Evolutionary conservation across 2,329 filamentous ascomycete species (phyloP).

Genomic region (Colletotrichum plurivorum): DNA sequence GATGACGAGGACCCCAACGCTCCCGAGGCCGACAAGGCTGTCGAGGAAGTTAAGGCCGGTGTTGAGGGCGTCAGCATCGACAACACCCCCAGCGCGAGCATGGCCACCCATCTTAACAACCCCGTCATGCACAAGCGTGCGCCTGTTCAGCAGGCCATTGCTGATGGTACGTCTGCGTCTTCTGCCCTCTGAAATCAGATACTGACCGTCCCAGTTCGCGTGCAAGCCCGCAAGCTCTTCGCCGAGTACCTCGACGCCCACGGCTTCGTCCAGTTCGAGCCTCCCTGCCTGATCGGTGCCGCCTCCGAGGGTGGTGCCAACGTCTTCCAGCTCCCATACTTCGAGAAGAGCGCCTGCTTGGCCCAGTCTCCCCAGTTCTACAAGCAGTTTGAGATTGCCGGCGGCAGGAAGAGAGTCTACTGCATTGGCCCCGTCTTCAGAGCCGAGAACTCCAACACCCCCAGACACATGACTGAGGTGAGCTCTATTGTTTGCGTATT

Average conservation of each 20-base stretch:
- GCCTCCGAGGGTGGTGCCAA: constrained; percentile 94
- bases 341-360: constrained; percentile 84
- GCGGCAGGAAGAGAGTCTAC: constrained; percentile 82
- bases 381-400: constrained; percentile 89
- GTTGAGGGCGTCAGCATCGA: constrained; percentile 58
- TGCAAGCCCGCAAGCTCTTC: constrained; percentile 57
- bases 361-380: constrained; percentile 89
- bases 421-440: constrained; percentile 86
- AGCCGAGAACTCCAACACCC: constrained; percentile 89
- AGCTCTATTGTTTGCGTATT: constrained; percentile 21
- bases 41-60: constrained; percentile 47
- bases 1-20: constrained; percentile 67
- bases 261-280: constrained; percentile 76
- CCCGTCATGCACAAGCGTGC: constrained; percentile 92
- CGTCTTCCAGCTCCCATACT: constrained; percentile 93
- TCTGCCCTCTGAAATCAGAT: not conserved
- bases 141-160: constrained; percentile 89
- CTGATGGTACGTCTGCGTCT: constrained; percentile 39
- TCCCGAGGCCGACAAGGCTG: constrained; percentile 46
- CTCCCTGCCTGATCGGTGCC: constrained; percentile 89
- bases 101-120: constrained; percentile 91
- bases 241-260: constrained; percentile 41
- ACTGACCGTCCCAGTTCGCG: constrained; percentile 48
- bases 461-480: constrained; percentile 85
- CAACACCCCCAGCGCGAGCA: constrained; percentile 78